Conservation (phyloP, 208 protist genomes). For the Naegleria fowleri region DNA sequence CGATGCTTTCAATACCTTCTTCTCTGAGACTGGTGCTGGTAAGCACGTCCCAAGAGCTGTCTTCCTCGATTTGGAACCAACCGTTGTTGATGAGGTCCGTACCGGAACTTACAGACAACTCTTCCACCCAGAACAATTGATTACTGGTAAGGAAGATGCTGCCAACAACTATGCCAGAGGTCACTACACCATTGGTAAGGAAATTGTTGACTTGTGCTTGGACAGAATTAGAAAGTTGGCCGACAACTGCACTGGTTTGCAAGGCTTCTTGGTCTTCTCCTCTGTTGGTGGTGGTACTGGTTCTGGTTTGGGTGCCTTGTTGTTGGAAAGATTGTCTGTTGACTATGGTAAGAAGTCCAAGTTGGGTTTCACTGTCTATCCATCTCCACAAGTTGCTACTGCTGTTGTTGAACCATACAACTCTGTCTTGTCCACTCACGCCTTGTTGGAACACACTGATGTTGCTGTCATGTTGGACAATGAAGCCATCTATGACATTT, state of each 20-base stretch:
- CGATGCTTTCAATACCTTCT: constrained; percentile 93
- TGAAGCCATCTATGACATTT: constrained; percentile 86
- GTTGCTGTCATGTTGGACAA: constrained; percentile 88
- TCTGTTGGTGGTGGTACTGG: constrained; percentile 93
- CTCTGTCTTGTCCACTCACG: constrained; percentile 76
- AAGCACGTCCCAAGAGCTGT: constrained; percentile 81
- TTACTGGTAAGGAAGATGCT: constrained; percentile 87
- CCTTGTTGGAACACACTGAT: constrained; percentile 76
- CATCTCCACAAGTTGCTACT: constrained; percentile 78
- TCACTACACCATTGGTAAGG: constrained; percentile 91
- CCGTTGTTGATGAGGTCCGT: constrained; percentile 82
- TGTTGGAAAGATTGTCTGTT: constrained; percentile 85
- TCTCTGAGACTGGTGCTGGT: constrained; percentile 77
- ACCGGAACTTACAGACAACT: constrained; percentile 76
- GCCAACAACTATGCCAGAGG: constrained; percentile 93
- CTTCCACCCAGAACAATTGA: constrained; percentile 88
- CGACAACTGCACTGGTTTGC: constrained; percentile 89
- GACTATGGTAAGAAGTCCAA: constrained; percentile 95
- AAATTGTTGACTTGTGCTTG: constrained; percentile 77
- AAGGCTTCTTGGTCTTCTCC: constrained; percentile 93
- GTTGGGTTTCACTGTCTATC: constrained; percentile 77
- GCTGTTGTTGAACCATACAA: constrained; percentile 91
- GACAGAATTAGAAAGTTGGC: constrained; percentile 88
- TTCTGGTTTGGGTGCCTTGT: constrained; percentile 83
- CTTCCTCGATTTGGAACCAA: constrained; percentile 89